Evolutionary conservation across 495 filamentous ascomycete species (phyloP), one percentile per base, ranked within the genome.

Genomic region (Emericellopsis terricola): DNA sequence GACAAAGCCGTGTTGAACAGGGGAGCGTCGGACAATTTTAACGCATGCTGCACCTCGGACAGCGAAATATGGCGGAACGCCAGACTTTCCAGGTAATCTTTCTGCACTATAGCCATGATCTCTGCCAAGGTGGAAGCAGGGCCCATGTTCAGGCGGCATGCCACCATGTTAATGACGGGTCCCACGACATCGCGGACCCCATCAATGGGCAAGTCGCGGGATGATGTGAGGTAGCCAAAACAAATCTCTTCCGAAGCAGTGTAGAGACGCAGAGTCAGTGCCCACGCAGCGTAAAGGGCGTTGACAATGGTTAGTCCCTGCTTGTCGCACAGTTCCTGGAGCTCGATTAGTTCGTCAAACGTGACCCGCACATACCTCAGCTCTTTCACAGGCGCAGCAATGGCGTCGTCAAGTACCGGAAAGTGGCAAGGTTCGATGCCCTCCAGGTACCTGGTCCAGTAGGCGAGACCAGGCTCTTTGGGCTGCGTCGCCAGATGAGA

Each of bases 361-460:
- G n/a, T n/a, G n/a, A n/a, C n/a, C n/a, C n/a, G n/a, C n/a, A n/a
- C n/a, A n/a, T n/a, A n/a, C n/a, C n/a, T n/a, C n/a, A n/a, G n/a
- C n/a, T n/a, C n/a, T n/a, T n/a, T n/a, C n/a, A n/a, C n/a, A n/a
- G n/a, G n/a, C n/a, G n/a, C n/a, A n/a, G n/a, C n/a, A n/a, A n/a
- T 18, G 9, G 15, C 18, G n/a, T 13, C 28, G 26, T 7, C 3
- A 20, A 42, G 36, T 17, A 32, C 18, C 18, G 68, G 65, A 41
- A 73, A 64, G 19, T 54, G 37, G 31, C 62, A 65, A 0, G 68
- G 65, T 39, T 62, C 52, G 3, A 61, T 36, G 2, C 47, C 56
- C 2, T 41, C 39, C 20, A 73, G 50, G 29, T 68, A 67, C 0
- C 49, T 45, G 15, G 55, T 48, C 67, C 68, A 73, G 41, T 66